Conservation (phyloP, 805 yeast genomes). For the Vanderwaltozyma polyspora region DNA sequence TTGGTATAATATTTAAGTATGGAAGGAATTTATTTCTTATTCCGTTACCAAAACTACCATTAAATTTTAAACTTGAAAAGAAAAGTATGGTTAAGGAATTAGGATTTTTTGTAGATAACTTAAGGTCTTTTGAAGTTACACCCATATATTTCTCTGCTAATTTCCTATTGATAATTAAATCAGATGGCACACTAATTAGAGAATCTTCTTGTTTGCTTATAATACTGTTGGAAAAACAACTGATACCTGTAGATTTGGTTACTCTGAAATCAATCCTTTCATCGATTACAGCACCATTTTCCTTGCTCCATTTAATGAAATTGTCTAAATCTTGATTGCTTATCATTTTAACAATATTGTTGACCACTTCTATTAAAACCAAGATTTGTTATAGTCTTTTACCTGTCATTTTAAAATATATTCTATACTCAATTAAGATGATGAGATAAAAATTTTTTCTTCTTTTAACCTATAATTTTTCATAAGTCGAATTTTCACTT, state of each 20-base stretch:
- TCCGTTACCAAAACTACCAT: constrained; percentile 4
- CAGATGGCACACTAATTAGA: constrained; percentile 31
- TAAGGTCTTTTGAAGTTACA: background rate
- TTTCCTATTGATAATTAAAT: constrained; percentile 29
- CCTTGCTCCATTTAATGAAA: constrained; percentile 29
- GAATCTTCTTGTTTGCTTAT: constrained; percentile 5
- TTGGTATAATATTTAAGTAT: constrained; percentile 41
- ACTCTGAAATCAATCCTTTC: constrained; percentile 25
- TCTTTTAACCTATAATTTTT: no score
- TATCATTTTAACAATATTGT: no score
- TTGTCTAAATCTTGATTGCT: constrained; percentile 7
- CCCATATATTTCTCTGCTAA: constrained; percentile 26
- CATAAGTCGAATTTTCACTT: no score
- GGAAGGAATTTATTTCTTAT: constrained; percentile 26
- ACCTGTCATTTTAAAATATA: no score
- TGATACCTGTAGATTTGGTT: constrained; percentile 26
- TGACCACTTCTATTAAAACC: no score
- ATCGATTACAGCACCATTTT: constrained; percentile 31
- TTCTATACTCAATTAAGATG: no score
- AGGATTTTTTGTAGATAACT: constrained; percentile 11
- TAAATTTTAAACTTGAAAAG: constrained; percentile 34
- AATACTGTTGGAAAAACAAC: constrained; percentile 19
- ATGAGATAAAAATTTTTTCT: no score
- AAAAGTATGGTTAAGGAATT: constrained; percentile 30
- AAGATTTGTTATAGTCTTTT: no score